Conservation (phyloP, 345 rosid species). For the Anastatica hierochuntica region DNA sequence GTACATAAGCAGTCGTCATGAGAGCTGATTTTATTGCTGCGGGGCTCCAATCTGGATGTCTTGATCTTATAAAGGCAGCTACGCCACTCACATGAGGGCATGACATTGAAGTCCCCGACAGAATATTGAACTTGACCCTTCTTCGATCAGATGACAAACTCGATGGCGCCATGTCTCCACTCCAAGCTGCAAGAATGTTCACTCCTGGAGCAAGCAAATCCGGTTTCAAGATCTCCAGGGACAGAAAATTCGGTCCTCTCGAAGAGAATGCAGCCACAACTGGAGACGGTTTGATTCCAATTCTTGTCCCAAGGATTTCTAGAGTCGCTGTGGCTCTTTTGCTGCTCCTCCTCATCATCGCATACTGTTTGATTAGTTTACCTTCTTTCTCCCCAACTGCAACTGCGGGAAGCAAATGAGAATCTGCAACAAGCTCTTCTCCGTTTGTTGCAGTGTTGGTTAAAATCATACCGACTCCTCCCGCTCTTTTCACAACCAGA, state of each 20-base stretch:
- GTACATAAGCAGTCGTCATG: slow-evolving; percentile 92
- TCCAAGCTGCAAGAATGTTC: slow-evolving; percentile 75
- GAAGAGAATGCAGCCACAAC: slow-evolving; percentile 76
- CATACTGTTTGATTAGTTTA: slow-evolving; percentile 50
- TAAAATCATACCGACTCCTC: slow-evolving; percentile 62
- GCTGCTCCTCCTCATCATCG: slow-evolving; percentile 18
- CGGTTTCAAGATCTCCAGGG: slow-evolving; percentile 57
- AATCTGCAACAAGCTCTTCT: slow-evolving; percentile 84
- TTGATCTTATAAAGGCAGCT: slow-evolving; percentile 77
- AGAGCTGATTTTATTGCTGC: slow-evolving; percentile 88
- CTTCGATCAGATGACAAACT: slow-evolving; percentile 61
- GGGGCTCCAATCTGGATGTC: slow-evolving; percentile 91
- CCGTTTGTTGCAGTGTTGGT: slow-evolving; percentile 66
- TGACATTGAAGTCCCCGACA: slow-evolving; percentile 92
- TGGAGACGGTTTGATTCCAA: slow-evolving; percentile 58
- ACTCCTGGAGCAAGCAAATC: slow-evolving; percentile 69
- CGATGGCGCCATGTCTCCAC: slow-evolving; percentile 60
- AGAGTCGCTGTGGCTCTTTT: slow-evolving; percentile 39
- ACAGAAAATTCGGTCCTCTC: slow-evolving; percentile 54
- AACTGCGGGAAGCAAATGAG: slow-evolving; percentile 75
- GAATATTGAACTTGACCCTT: slow-evolving; percentile 63
- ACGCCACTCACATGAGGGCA: slow-evolving; percentile 95
- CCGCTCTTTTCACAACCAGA: slow-evolving; percentile 50
- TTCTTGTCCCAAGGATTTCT: slow-evolving; percentile 41
- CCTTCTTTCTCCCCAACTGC: slow-evolving; percentile 83